phyloP scores from a whole-genome alignment of 2,329 filamentous ascomycete genomes.

The Penicillium sp. region DNA sequence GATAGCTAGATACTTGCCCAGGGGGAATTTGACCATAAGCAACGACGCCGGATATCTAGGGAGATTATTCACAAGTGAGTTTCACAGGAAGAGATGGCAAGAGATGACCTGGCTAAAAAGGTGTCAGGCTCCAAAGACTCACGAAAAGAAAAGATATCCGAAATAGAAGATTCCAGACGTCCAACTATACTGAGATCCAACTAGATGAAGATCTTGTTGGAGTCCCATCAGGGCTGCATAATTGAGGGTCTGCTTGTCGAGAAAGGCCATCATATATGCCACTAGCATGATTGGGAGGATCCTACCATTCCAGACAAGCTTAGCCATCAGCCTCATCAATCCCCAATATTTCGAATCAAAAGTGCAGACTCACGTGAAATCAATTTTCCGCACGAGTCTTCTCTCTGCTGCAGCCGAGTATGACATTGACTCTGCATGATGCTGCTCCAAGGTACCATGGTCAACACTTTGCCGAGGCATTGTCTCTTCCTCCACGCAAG shows the following conservation, averaged over 20 bases:
- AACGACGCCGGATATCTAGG: conserved; percentile 27
- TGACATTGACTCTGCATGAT: conserved; percentile 5
- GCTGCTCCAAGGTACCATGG: conserved; percentile 9
- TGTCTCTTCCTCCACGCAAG: not conserved
- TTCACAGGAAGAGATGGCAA: not conserved
- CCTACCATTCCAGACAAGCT: conserved; percentile 1
- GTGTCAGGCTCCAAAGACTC: not conserved
- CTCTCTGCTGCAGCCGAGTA: conserved; percentile 16
- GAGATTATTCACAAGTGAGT: too few relatives aligned
- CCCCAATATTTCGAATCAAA: too few relatives aligned
- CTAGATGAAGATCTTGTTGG: conserved; percentile 24
- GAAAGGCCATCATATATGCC: conserved; percentile 28
- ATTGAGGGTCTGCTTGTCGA: conserved; percentile 33
- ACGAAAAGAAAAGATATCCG: conserved; percentile 27
- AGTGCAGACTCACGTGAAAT: conserved; percentile 12
- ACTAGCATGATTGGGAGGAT: conserved; percentile 24
- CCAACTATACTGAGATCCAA: conserved; percentile 21
- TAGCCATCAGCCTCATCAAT: too few relatives aligned
- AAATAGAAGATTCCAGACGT: conserved; percentile 22
- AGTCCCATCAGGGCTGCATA: conserved; percentile 33
- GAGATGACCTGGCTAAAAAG: not conserved
- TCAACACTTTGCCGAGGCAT: conserved; percentile 4
- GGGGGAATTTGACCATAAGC: conserved; percentile 31
- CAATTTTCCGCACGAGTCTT: conserved; percentile 20
- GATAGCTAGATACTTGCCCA: conserved; percentile 32